Evolutionary conservation across 371 early-diverging fungal genomes (phyloP), one percentile per base, ranked within the genome.

Genomic region (Actinomortierella ambigua): DNA sequence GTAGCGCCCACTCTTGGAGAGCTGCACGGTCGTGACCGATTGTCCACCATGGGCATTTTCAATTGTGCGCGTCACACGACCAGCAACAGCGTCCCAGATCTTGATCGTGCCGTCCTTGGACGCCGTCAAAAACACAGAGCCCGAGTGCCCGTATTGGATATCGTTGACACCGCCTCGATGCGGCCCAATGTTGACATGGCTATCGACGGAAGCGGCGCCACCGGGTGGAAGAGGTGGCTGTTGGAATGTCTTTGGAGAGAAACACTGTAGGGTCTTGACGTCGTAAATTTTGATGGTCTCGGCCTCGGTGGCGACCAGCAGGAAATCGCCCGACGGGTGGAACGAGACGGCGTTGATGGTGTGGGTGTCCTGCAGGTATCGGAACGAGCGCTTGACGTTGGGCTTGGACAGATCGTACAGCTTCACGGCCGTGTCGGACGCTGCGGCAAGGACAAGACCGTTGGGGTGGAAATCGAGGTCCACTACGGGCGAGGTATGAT

Each of bases 381-480:
- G 81, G 77, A 95, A 95, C 4, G 92, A 86, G 65, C 92, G 76
- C 62, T 94, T 94, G 15, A 90, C 89, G 27, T 86, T 84, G 8
- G 89, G 81, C 61, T 88, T 90, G 24, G 90, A 86, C 50, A 98
- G 75, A 77, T 96, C 97, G 69, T 90, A 98, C 48, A 98, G 68
- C 77, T 94, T 94, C 61, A 96, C 90, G 62, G 80, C 84, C 62
- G 97, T 97, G 26, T 93, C 93, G 1, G 94, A 87, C 64, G 94
- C 90, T 47, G 91, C 90, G 1, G 96, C 98, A 28, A 97, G 82
- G 3, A 94, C 93, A 9, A 89, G 77, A 17, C 94, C 93, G 61
- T 95, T 95, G 7, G 98, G 98, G 65, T 98, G 97, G 71, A 96
- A 97, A 34, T 88, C 85, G 11, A 95, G 76, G 55, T 94, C 95